Evolutionary conservation across 2,329 filamentous ascomycete species (phyloP).

Genomic region (Apiospora kogelbergensis): DNA sequence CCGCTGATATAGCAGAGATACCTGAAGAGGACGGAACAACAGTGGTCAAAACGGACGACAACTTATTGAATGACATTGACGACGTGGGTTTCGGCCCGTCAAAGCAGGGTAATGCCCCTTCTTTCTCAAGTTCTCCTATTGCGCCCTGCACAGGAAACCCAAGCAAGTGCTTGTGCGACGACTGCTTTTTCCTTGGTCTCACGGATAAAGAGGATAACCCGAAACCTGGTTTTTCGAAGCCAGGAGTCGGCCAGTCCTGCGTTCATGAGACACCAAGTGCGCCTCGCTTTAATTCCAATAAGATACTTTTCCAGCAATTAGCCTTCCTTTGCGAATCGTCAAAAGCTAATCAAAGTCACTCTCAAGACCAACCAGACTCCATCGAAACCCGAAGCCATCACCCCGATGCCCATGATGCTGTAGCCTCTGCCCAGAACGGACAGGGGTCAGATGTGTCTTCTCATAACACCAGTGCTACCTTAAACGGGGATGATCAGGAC

Average conservation of each 20-base stretch:
- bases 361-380: slow-evolving; percentile 8
- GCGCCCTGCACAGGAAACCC: slow-evolving; percentile 8
- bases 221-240: not conserved
- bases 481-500: slow-evolving; percentile 32
- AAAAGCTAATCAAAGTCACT: not conserved
- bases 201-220: not conserved
- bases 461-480: slow-evolving; percentile 33
- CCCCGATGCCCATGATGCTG: not conserved
- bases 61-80: slow-evolving; percentile 16
- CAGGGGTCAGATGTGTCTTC: slow-evolving; percentile 32
- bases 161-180: not conserved
- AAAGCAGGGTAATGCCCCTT: slow-evolving; percentile 27
- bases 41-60: slow-evolving; percentile 6
- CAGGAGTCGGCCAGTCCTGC: not conserved
- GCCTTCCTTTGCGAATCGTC: not conserved
- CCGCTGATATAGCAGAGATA: not conserved
- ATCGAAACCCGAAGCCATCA: not conserved
- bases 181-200: not conserved
- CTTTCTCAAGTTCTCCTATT: slow-evolving; percentile 9
- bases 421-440: slow-evolving; percentile 14
- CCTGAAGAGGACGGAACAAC: slow-evolving; percentile 4
- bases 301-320: not conserved
- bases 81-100: slow-evolving; percentile 24
- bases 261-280: not conserved
- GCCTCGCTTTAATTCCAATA: not conserved